Evolutionary conservation across 1,284 basidiomycete genomes (phyloP), one percentile per base, ranked within the genome.

Genomic region (Phlebopus sp.): DNA sequence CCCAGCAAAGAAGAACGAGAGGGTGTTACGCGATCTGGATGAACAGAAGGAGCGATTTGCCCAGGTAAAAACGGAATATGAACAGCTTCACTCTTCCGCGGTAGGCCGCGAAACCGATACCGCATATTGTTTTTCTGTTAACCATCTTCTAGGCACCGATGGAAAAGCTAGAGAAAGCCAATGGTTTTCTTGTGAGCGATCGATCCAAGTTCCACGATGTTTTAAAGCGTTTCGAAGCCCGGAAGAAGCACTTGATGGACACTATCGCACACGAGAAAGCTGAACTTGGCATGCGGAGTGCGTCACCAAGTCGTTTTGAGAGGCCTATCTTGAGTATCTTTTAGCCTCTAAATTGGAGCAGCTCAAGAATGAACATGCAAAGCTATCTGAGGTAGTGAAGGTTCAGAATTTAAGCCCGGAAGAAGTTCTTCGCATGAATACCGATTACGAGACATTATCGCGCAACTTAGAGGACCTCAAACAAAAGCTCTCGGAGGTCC

Each of bases 391-490:
- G 1, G 77, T 88, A 10, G 88, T 95, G 17, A 81, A 82, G 56
- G 81, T 75, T 32, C 92, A 95, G 65, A 93, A 94, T 60, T 76
- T 95, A 27, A 79, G 86, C 1, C 86, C 86, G 0, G 90, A 93
- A 62, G 91, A 95, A 68, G 90, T 92, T 36, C 71, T 79, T 41
- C 81, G 83, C 30, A 94, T 95, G 91, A 93, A 85, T 55, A 82
- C 82, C 13, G 90, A 93, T 55, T 86, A 90, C 54, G 88, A 92
- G 58, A 79, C 73, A 17, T 72, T 95, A 18, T 71, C 75, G 23
- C 82, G 76, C 53, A 86, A 74, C 61, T 67, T 91, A 32, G 86
- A 87, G 57, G 89, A 90, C 49, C 76, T 92, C 37, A 83, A 81
- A 53, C 75, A 78, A 56, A 91, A 86, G 62, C 81, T 88, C 8